Conservation (phyloP, 73 alveolate genomes). For the Paramecium pentaurelia region DNA sequence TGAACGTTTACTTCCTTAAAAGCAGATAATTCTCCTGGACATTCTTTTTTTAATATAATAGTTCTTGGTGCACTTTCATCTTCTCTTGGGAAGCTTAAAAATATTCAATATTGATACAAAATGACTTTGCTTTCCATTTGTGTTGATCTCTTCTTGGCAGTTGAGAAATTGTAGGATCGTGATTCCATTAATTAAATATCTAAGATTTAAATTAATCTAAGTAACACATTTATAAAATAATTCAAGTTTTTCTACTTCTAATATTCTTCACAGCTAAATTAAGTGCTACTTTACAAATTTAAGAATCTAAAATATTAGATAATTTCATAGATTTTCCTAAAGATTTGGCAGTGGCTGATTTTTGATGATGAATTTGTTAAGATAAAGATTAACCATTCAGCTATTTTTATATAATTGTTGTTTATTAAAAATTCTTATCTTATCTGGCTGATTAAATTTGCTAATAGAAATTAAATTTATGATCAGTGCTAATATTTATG, state of each 20-base stretch:
- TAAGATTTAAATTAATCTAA: neutral
- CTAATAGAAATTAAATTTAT: neutral
- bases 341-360: neutral
- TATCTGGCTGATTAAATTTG: neutral
- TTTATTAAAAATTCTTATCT: neutral
- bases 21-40: neutral
- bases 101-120: neutral
- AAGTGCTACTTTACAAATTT: conserved; percentile 11
- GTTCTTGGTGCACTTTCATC: conserved; percentile 57
- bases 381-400: neutral
- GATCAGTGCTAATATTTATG: neutral
- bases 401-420: neutral
- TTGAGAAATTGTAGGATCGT: conserved; percentile 34
- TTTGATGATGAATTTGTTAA: neutral
- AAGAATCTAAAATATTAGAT: neutral
- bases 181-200: neutral
- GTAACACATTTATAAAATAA: neutral
- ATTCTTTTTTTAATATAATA: conserved; percentile 27
- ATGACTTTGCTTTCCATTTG: conserved; percentile 40
- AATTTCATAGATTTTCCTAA: conserved; percentile 1
- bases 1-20: neutral
- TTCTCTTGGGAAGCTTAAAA: conserved; percentile 12
- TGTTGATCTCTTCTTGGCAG: conserved; percentile 56
- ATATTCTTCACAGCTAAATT: neutral
- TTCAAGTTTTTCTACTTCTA: neutral